Evolutionary conservation across 177 flowering plant species (phyloP).

Genomic region (Vitis hybrid): DNA sequence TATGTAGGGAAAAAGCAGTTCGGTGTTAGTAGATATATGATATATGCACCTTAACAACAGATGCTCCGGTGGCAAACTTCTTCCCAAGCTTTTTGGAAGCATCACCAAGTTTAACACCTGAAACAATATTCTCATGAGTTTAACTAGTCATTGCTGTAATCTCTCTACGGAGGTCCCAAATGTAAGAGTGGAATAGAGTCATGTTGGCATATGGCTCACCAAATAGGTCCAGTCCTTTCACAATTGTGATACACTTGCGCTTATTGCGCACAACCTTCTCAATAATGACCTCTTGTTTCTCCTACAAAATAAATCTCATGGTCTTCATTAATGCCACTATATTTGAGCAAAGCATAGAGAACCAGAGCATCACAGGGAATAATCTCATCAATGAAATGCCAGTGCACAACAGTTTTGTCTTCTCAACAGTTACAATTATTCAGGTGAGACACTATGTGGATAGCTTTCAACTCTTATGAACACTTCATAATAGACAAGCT

Average conservation of each 20-base stretch:
- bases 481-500: too few species aligned
- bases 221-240: constrained; percentile 14
- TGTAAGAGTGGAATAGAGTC: background rate
- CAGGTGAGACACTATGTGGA: too few species aligned
- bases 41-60: constrained; percentile 86
- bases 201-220: constrained; percentile 8
- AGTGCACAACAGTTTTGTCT: too few species aligned
- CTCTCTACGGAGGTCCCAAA: background rate
- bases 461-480: too few species aligned
- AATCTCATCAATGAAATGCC: too few species aligned
- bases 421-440: too few species aligned
- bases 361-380: background rate
- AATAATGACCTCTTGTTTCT: constrained; percentile 82
- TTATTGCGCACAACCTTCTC: constrained; percentile 92
- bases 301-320: constrained; percentile 41
- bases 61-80: constrained; percentile 98
- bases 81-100: constrained; percentile 99
- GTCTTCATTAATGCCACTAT: background rate
- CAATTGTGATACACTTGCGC: constrained; percentile 85
- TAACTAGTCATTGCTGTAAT: background rate
- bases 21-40: background rate
- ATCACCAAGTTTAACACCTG: constrained; percentile 92
- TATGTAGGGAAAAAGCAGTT: background rate
- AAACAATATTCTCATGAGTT: constrained; percentile 8
- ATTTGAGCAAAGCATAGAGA: background rate